These are phyloP conservation scores for Leccinum aurantiacum DNA, from an alignment of 768 basidiomycete species.

Conservation along the genomic window DNA sequence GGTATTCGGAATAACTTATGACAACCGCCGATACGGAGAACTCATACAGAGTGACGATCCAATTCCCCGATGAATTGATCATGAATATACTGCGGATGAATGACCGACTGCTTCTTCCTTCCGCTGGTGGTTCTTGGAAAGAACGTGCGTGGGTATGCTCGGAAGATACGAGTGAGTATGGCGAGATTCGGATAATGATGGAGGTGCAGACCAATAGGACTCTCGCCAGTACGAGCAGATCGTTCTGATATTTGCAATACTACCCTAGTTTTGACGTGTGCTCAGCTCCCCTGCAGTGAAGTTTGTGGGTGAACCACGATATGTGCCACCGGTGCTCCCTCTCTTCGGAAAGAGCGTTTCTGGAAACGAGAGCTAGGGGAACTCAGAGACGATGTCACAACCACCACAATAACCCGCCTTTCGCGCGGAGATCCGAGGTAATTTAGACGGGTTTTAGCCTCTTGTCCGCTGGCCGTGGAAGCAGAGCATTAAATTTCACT, in stretches of 20 bases:
- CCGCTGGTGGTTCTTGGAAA: constrained; percentile 3
- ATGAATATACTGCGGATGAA: not conserved
- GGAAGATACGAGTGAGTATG: constrained; percentile 2
- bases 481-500: not conserved
- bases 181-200: constrained; percentile 4
- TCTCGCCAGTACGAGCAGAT: constrained; percentile 13
- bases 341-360: constrained; percentile 3
- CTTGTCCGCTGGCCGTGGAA: not conserved
- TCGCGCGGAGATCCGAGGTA: constrained; percentile 3
- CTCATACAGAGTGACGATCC: constrained; percentile 1
- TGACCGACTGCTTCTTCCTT: not conserved
- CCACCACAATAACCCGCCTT: not conserved
- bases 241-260: constrained; percentile 9
- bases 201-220: constrained; percentile 9
- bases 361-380: constrained; percentile 1
- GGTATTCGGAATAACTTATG: not conserved
- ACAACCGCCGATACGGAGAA: not conserved
- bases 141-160: not conserved
- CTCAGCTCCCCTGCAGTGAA: not conserved
- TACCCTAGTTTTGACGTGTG: not conserved
- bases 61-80: not conserved
- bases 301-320: not conserved
- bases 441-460: not conserved
- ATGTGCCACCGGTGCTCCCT: constrained; percentile 1
- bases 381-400: not conserved